Evolutionary conservation across 331 rosid genomes (phyloP), one percentile per base, ranked within the genome.

Genomic region (Pyrus hybrid): DNA sequence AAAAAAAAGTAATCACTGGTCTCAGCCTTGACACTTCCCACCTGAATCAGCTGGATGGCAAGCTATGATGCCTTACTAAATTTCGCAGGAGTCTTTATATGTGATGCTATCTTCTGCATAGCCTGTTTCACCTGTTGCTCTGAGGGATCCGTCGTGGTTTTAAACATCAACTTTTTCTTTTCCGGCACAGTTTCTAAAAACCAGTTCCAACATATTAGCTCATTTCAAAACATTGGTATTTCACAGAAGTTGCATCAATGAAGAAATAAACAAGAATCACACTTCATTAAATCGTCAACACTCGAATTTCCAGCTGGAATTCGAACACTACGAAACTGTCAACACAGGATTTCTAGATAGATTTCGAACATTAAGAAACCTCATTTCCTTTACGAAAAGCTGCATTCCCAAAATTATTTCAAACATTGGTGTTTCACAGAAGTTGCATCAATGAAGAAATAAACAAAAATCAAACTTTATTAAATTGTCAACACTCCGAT

Each of bases 91-190:
- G 86, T 90, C 85, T 85, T 94, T 56, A 94, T 92, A 81, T 92
- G 99, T 0, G 89, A 90, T n/a, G 97, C 84, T 89, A 94, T 90
- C 88, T 92, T 94, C 85, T 86, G 87, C 97, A 90, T 94, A 32
- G 99, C 99, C 71, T 92, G 92, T 51, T 84, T 81, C 76, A 94
- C 86, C 80, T 94, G 99, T 35, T 84, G 76, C 83, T 90, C 93
- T 2, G 99, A 90, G 75, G 97, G 96, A 87, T 94, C 99, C 0
- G 97, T 88, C 0, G 86, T 80, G 80, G 93, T 90, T 83, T 89
- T 94, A 86, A 94, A 92, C 79, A 87, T 92, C 82, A 94, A 79
- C 79, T 88, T 51, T 49, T 51, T 89, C 76, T 89, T 92, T 80
- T 84, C 93, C 18, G 92, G 87, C 14, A 82, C 88, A 45, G 87